phyloP scores from a whole-genome alignment of 106 monocot species.

The Phalaenopsis aphrodite region DNA sequence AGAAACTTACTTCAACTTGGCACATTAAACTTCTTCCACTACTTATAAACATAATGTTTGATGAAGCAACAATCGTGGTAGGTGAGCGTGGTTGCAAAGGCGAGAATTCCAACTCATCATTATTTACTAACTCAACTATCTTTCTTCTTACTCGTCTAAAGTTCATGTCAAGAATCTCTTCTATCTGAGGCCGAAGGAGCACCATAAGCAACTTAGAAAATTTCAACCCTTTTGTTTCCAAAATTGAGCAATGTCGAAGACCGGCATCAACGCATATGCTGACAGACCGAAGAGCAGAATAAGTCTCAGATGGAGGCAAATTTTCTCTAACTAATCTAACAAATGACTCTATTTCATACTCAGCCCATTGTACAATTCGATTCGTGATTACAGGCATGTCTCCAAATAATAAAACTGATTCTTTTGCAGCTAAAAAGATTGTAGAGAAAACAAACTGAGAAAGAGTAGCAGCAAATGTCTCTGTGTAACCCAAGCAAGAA shows the following conservation, averaged over 20 bases:
- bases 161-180: slow-evolving; percentile 91
- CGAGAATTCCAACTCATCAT: slow-evolving; percentile 30
- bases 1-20: slow-evolving; percentile 58
- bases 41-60: slow-evolving; percentile 46
- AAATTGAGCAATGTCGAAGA: slow-evolving; percentile 60
- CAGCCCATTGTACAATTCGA: slow-evolving; percentile 86
- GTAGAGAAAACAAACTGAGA: slow-evolving; percentile 89
- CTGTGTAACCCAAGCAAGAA: slow-evolving; percentile 66
- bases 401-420: slow-evolving; percentile 62
- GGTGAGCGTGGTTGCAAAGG: slow-evolving; percentile 28
- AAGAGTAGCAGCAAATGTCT: slow-evolving; percentile 77
- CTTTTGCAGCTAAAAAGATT: slow-evolving; percentile 56
- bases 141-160: slow-evolving; percentile 67
- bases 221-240: slow-evolving; percentile 67
- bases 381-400: slow-evolving; percentile 49
- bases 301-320: slow-evolving; percentile 47
- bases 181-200: slow-evolving; percentile 69
- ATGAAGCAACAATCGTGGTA: slow-evolving; percentile 32
- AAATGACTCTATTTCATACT: slow-evolving; percentile 77
- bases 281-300: slow-evolving; percentile 64
- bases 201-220: slow-evolving; percentile 86
- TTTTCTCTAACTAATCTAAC: slow-evolving; percentile 74
- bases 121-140: slow-evolving; percentile 51
- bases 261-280: slow-evolving; percentile 74
- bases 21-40: slow-evolving; percentile 78